Base-by-base conservation (phyloP, 139 green algal species). In the Spirogloea muscicola region DNA sequence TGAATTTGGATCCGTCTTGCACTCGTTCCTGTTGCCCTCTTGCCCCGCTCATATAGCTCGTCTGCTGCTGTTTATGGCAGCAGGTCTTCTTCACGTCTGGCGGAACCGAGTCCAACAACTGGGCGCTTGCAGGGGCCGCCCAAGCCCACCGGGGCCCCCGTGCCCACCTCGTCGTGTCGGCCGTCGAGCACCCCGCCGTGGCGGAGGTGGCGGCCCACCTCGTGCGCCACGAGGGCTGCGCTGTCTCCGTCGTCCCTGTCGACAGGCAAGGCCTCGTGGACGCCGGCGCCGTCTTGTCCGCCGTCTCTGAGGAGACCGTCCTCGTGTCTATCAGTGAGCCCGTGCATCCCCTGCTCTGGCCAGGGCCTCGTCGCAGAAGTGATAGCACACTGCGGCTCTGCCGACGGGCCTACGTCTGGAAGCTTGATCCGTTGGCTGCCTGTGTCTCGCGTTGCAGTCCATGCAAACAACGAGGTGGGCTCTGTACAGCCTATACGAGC, bases 401-500 rank as follows among this genome's bases (percentile, higher is more conserved):
- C n/a, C n/a, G n/a, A n/a, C n/a, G n/a, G n/a, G n/a, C n/a, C n/a
- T n/a, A n/a, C n/a, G n/a, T n/a, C n/a, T n/a, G n/a, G n/a, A n/a
- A n/a, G n/a, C n/a, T n/a, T n/a, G n/a, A n/a, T n/a, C n/a, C n/a
- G n/a, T n/a, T n/a, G n/a, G n/a, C n/a, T n/a, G n/a, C n/a, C n/a
- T n/a, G n/a, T n/a, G n/a, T n/a, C n/a, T n/a, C n/a, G n/a, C n/a
- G n/a, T n/a, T n/a, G 31, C 58, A 68, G 58, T 96, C 91, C 91
- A 96, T 82, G 75, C 57, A 48, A 95, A 95, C 83, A 95, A 95
- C 70, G 89, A 92, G 82, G 72, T 88, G 44, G 63, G 84, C 1
- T 21, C 38, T 6, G 29, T 86, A 7, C 79, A 86, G 61, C 71
- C 68, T 9, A 67, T 82, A 18, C 27, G n/a, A 16, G 44, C 64